Percentiles rank a stretch among this genome's conserved stretches.
Conservation (phyloP, 2,329 filamentous ascomycete species). For the Trichophyton benhamiae region DNA sequence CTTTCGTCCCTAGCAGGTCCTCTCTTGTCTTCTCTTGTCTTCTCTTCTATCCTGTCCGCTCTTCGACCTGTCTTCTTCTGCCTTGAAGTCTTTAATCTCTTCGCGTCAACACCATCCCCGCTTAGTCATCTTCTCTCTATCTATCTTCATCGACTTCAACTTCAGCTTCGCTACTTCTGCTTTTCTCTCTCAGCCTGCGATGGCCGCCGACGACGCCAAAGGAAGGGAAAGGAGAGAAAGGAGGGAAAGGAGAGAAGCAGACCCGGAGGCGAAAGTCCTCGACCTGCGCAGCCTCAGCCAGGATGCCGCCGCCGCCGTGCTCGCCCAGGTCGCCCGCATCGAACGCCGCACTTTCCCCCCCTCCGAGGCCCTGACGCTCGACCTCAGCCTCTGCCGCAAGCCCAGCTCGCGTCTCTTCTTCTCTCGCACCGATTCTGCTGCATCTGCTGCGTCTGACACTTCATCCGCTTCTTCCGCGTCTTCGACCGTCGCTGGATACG, state of each 20-base stretch:
- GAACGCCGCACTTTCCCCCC: conserved; percentile 42
- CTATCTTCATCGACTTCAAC: too few species aligned
- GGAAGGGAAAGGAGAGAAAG: not conserved
- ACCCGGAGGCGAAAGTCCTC: not conserved
- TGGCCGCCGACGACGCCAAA: too few species aligned
- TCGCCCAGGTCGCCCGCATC: conserved; percentile 27
- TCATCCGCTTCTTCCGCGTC: not conserved
- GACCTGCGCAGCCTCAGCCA: conserved; percentile 29
- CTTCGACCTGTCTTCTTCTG: too few species aligned
- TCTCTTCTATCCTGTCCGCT: not conserved
- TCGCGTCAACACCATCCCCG: too few species aligned
- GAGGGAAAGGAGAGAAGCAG: not conserved
- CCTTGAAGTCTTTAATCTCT: not conserved
- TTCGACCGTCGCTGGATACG: conserved; percentile 33
- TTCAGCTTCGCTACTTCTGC: too few species aligned
- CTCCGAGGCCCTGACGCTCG: conserved; percentile 40
- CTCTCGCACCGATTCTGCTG: conserved; percentile 11
- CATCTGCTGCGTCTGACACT: too few species aligned
- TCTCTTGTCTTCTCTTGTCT: not conserved
- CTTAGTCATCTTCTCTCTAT: too few species aligned
- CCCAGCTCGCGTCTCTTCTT: conserved; percentile 37
- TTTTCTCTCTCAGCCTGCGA: too few species aligned
- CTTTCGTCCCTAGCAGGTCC: not conserved
- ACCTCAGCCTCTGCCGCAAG: conserved; percentile 34
- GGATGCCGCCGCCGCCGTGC: conserved; percentile 25